These are phyloP conservation scores for Erigeron canadensis DNA, from an alignment of 129 eudicot species.

Conservation along the genomic window DNA sequence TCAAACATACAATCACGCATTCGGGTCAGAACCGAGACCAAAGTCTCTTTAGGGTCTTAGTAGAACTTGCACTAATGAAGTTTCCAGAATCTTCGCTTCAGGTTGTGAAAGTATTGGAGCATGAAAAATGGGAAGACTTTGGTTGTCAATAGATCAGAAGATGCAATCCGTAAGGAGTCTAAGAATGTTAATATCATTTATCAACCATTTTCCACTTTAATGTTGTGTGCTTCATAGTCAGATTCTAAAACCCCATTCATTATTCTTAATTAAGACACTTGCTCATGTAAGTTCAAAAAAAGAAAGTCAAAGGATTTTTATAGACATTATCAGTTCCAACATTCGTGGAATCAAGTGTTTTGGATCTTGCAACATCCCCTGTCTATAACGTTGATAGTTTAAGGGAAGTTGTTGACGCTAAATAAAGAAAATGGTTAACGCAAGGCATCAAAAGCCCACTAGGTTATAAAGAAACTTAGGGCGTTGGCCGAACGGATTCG, in stretches of 20 bases:
- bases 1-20: slow-evolving; percentile 81
- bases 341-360: slow-evolving; percentile 61
- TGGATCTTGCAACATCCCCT: slow-evolving; percentile 48
- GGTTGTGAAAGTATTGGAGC: slow-evolving; percentile 69
- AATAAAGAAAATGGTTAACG: slow-evolving; percentile 78
- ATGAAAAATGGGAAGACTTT: slow-evolving; percentile 84
- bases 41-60: slow-evolving; percentile 73
- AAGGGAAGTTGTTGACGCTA: slow-evolving; percentile 78
- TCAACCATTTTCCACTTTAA: slow-evolving; percentile 47
- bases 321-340: slow-evolving; percentile 84
- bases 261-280: slow-evolving; percentile 50
- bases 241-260: slow-evolving; percentile 62
- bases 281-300: slow-evolving; percentile 28
- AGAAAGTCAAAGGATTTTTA: slow-evolving; percentile 48
- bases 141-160: slow-evolving; percentile 77
- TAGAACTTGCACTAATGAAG: slow-evolving; percentile 75
- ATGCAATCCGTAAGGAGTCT: slow-evolving; percentile 50
- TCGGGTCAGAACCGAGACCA: slow-evolving; percentile 79
- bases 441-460: slow-evolving; percentile 78
- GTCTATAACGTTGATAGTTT: slow-evolving; percentile 82
- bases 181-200: slow-evolving; percentile 60
- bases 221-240: slow-evolving; percentile 55
- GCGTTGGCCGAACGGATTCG: slow-evolving; percentile 76
- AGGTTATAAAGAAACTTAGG: slow-evolving; percentile 78
- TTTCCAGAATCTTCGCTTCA: slow-evolving; percentile 51